A percentile compares a stretch with the other conserved stretches of the same genome.
Conservation (phyloP, 306 rosid species). For the Dryas octopetala region DNA sequence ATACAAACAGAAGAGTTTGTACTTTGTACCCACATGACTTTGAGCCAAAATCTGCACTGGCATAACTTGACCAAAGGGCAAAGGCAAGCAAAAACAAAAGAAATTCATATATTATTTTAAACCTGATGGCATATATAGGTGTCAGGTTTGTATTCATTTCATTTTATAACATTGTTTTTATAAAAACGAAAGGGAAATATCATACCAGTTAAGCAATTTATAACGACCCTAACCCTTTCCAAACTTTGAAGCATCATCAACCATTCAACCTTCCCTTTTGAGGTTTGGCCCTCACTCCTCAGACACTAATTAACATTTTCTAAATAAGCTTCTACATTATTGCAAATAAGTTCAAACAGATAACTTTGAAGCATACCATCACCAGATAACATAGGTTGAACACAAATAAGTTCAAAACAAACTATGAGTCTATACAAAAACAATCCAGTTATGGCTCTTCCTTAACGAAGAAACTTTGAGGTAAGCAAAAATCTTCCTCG, state of each 20-base stretch:
- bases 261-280: neutral
- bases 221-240: neutral
- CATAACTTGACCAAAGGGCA: neutral
- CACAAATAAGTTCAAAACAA: conserved; percentile 13
- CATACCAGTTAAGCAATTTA: neutral
- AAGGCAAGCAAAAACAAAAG: neutral
- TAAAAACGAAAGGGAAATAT: neutral
- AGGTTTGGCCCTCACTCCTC: neutral
- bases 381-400: neutral
- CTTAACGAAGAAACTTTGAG: conserved; percentile 71
- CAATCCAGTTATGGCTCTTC: conserved; percentile 53
- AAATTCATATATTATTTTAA: neutral
- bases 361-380: neutral
- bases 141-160: neutral
- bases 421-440: conserved; percentile 31
- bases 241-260: neutral
- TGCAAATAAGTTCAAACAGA: neutral
- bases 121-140: neutral
- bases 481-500: conserved; percentile 88
- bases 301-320: neutral
- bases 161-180: neutral
- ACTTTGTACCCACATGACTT: no score
- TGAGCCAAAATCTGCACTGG: neutral
- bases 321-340: neutral
- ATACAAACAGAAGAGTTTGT: neutral